Conservation (phyloP, 345 rosid species). For the Viola odorata region DNA sequence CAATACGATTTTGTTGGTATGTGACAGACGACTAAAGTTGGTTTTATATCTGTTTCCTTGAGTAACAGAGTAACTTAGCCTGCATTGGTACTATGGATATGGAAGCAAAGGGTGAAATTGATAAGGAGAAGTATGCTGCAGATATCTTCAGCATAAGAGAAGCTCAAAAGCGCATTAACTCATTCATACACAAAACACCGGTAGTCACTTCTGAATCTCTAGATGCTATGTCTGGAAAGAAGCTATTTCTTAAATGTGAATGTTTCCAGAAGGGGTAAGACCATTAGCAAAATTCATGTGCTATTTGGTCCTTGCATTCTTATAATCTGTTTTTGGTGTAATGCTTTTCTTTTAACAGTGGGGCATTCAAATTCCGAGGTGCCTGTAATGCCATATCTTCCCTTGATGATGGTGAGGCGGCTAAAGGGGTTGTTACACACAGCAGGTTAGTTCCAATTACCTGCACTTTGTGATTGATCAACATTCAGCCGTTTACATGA, state of each 20-base stretch:
- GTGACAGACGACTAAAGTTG: too few species aligned
- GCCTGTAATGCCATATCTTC: slow-evolving; percentile 84
- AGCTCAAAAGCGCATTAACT: slow-evolving; percentile 54
- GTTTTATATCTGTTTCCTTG: too few species aligned
- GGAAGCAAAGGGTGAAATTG: slow-evolving; percentile 29
- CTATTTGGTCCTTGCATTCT: background rate
- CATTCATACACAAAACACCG: slow-evolving; percentile 64
- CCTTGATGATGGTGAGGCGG: slow-evolving; percentile 54
- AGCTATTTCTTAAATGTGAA: slow-evolving; percentile 77
- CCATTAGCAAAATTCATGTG: background rate
- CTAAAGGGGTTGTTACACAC: slow-evolving; percentile 85
- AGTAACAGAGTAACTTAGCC: too few species aligned
- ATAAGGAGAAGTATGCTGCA: slow-evolving; percentile 58
- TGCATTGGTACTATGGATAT: too few species aligned
- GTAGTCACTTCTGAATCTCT: slow-evolving; percentile 67
- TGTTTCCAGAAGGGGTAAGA: slow-evolving; percentile 88
- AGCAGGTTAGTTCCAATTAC: slow-evolving; percentile 55
- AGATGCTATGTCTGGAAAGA: slow-evolving; percentile 53
- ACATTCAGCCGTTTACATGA: slow-evolving; percentile 7
- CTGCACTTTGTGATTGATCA: background rate
- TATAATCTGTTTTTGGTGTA: background rate
- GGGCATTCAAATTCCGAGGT: slow-evolving; percentile 93
- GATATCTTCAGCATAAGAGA: slow-evolving; percentile 66
- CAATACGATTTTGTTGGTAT: too few species aligned
- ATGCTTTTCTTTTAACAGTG: slow-evolving; percentile 32